phyloP scores from a whole-genome alignment of 306 rosid genomes.

The Elaeagnus macrophylla region DNA sequence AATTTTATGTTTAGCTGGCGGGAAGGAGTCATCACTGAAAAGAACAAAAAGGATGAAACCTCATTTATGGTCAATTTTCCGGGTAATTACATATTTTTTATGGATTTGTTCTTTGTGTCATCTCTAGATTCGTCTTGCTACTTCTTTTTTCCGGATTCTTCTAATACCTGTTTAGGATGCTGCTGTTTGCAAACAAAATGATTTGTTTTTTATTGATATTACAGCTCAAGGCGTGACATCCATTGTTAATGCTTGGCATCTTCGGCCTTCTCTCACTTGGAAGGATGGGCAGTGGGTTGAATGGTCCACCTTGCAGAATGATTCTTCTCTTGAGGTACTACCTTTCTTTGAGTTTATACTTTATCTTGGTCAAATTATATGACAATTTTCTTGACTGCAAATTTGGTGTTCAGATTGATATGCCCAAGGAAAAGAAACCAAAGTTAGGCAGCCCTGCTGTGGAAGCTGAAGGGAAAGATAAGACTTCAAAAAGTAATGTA shows the following conservation, averaged over 20 bases:
- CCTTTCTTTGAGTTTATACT: slow-evolving; percentile 13
- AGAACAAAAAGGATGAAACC: slow-evolving; percentile 68
- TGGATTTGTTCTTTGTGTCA: background rate
- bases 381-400: slow-evolving; percentile 15
- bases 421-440: slow-evolving; percentile 70
- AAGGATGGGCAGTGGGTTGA: slow-evolving; percentile 89
- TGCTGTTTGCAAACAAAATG: slow-evolving; percentile 8
- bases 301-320: slow-evolving; percentile 33
- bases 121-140: no score
- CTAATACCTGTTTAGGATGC: slow-evolving; percentile 1
- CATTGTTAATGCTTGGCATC: slow-evolving; percentile 70
- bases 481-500: slow-evolving; percentile 26
- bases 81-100: slow-evolving; percentile 28
- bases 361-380: background rate
- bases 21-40: slow-evolving; percentile 78
- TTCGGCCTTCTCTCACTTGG: slow-evolving; percentile 82
- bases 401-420: slow-evolving; percentile 49
- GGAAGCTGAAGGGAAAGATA: slow-evolving; percentile 50
- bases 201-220: slow-evolving; percentile 15
- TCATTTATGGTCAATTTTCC: slow-evolving; percentile 63
- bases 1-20: slow-evolving; percentile 54
- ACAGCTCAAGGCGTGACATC: slow-evolving; percentile 67
- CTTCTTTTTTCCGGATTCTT: background rate
- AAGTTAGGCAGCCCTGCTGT: slow-evolving; percentile 45
- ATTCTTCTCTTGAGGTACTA: slow-evolving; percentile 47